Conservation (phyloP, 2,329 filamentous ascomycete genomes). For the Penicillium occitanis region DNA sequence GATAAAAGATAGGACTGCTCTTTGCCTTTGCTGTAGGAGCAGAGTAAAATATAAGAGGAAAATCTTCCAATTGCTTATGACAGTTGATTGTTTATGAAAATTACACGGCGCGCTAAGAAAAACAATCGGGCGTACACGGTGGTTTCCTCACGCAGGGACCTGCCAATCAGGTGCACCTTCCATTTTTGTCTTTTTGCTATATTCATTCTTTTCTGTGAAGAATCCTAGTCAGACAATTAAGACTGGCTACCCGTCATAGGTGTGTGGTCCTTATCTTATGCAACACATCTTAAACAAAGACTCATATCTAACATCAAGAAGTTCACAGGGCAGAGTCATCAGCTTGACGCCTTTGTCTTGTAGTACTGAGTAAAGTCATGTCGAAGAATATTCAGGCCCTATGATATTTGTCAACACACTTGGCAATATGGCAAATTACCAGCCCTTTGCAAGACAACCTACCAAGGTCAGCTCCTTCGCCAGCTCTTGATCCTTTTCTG, state of each 20-base stretch:
- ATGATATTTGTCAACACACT: slow-evolving; percentile 8
- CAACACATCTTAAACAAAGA: not conserved
- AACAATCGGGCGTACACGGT: not conserved
- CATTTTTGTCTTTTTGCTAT: too few species aligned
- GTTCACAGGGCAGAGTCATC: not conserved
- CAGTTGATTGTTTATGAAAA: not conserved
- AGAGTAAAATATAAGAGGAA: not conserved
- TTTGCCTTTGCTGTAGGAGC: not conserved
- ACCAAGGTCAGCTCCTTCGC: slow-evolving; percentile 1
- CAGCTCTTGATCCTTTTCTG: not conserved
- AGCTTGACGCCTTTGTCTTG: slow-evolving; percentile 12
- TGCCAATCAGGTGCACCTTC: not conserved
- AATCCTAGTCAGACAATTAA: not conserved
- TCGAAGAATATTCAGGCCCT: slow-evolving; percentile 33
- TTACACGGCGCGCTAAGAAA: not conserved
- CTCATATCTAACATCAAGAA: not conserved
- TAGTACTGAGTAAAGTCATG: slow-evolving; percentile 38
- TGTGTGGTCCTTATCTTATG: not conserved
- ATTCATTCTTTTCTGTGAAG: not conserved
- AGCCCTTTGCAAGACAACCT: not conserved
- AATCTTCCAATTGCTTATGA: not conserved
- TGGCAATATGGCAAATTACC: not conserved
- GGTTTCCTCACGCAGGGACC: not conserved
- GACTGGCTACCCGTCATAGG: not conserved
- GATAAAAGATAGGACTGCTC: not conserved